Conservation (phyloP, 139 green algal species). For the Closterium sp. region DNA sequence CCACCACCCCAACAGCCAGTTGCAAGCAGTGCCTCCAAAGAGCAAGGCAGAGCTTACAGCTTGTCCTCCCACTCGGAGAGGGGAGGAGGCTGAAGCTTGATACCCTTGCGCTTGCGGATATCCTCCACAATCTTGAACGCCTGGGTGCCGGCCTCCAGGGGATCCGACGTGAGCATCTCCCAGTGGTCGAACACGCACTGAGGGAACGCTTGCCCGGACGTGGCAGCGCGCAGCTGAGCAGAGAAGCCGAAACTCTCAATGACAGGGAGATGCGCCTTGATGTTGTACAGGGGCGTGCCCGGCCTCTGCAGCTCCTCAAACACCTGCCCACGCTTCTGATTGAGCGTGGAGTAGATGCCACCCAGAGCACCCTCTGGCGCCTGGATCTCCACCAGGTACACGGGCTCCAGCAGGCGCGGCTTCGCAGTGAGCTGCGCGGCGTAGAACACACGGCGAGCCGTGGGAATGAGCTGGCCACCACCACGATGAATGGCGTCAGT, state of each 20-base stretch:
- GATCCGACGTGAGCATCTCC: conserved; percentile 84
- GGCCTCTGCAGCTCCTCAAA: conserved; percentile 98
- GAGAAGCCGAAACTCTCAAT: conserved; percentile 99
- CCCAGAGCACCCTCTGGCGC: conserved; percentile 90
- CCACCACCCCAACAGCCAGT: not conserved
- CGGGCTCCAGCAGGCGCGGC: conserved; percentile 90
- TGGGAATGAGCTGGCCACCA: conserved; percentile 99
- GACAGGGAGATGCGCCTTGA: conserved; percentile 97
- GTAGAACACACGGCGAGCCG: conserved; percentile 90
- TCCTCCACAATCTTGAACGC: conserved; percentile 75
- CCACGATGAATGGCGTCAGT: conserved; percentile 98
- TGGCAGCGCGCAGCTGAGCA: conserved; percentile 86
- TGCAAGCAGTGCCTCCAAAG: not conserved
- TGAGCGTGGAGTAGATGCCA: conserved; percentile 94
- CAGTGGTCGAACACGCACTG: conserved; percentile 98
- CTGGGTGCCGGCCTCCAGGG: conserved; percentile 70
- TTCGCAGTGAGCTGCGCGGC: conserved; percentile 84
- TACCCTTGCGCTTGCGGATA: conserved; percentile 95
- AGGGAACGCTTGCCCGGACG: conserved; percentile 96
- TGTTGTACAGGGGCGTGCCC: conserved; percentile 98
- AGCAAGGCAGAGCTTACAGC: conserved; percentile 63
- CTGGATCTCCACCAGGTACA: conserved; percentile 99
- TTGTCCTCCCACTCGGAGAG: conserved; percentile 97
- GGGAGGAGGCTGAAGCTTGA: conserved; percentile 77
- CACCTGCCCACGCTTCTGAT: conserved; percentile 98